Conservation (phyloP, 305 asterid genomes). For the Fraxinus platypoda region DNA sequence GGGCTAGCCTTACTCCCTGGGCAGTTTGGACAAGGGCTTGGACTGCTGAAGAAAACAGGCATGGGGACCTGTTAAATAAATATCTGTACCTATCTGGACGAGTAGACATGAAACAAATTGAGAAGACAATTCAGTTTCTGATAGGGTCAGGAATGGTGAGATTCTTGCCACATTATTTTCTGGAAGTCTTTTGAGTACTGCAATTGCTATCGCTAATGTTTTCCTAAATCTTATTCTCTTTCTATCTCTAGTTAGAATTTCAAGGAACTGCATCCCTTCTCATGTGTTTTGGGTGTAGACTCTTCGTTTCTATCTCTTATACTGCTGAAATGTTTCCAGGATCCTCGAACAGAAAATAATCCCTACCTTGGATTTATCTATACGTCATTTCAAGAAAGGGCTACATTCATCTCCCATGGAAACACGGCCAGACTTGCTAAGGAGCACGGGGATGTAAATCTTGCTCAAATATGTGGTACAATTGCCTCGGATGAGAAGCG, state of each 20-base stretch:
- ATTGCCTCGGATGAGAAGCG: constrained; percentile 53
- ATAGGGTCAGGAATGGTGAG: constrained; percentile 53
- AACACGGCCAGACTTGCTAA: constrained; percentile 50
- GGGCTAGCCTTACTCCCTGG: constrained; percentile 54
- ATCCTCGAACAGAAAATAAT: constrained; percentile 47
- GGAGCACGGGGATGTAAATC: constrained; percentile 44
- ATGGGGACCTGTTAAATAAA: constrained; percentile 48
- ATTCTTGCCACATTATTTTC: neutral
- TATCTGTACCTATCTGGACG: constrained; percentile 48
- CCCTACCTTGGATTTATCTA: constrained; percentile 55
- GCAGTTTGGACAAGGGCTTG: constrained; percentile 51
- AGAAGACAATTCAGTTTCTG: constrained; percentile 51
- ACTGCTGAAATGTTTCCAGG: constrained; percentile 25
- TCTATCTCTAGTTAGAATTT: neutral
- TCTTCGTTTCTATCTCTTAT: neutral
- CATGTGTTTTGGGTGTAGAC: neutral
- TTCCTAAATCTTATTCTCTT: neutral
- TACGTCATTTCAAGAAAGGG: constrained; percentile 58
- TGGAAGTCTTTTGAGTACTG: neutral
- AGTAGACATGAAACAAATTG: constrained; percentile 46
- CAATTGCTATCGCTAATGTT: neutral
- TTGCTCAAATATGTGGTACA: constrained; percentile 49
- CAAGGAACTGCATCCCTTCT: neutral
- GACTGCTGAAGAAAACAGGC: constrained; percentile 58
- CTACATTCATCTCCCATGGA: constrained; percentile 51